Conservation (phyloP, 805 yeast genomes). For the Schwanniomyces polymorphus region DNA sequence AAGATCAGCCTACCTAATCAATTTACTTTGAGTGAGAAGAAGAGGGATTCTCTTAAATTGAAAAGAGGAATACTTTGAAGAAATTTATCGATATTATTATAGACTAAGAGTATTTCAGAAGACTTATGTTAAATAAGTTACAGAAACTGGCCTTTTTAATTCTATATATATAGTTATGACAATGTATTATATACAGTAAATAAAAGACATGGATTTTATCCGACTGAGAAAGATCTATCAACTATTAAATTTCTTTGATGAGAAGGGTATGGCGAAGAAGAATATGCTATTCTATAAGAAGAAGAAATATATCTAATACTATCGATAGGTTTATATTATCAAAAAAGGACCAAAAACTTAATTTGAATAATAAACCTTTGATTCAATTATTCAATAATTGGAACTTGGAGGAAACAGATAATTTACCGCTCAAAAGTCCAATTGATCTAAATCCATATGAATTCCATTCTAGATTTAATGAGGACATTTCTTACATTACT, state of each 20-base stretch:
- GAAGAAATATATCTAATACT: background rate
- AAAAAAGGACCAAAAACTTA: background rate
- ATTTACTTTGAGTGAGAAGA: slow-evolving; percentile 41
- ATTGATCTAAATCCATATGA: slow-evolving; percentile 19
- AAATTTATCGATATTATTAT: background rate
- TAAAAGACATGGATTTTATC: too few species aligned
- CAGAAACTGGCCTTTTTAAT: background rate
- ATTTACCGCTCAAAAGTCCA: slow-evolving; percentile 15
- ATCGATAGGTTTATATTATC: slow-evolving; percentile 2
- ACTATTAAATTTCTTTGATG: background rate
- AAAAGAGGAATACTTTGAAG: slow-evolving; percentile 43
- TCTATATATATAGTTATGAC: background rate
- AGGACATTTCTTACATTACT: slow-evolving; percentile 18
- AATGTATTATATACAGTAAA: background rate
- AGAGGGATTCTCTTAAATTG: slow-evolving; percentile 44
- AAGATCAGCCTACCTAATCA: slow-evolving; percentile 28
- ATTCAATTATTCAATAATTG: slow-evolving; percentile 2
- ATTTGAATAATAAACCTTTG: slow-evolving; percentile 1
- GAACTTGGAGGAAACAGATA: background rate
- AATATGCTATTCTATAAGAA: background rate
- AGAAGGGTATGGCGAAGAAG: background rate
- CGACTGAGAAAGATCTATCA: too few species aligned
- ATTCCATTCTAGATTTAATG: slow-evolving; percentile 23
- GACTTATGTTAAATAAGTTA: background rate
- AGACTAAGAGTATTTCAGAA: background rate